Evolutionary conservation across 1,139 yeast species (phyloP), one percentile per base, ranked within the genome.

Genomic region (Zygoascus sp.): DNA sequence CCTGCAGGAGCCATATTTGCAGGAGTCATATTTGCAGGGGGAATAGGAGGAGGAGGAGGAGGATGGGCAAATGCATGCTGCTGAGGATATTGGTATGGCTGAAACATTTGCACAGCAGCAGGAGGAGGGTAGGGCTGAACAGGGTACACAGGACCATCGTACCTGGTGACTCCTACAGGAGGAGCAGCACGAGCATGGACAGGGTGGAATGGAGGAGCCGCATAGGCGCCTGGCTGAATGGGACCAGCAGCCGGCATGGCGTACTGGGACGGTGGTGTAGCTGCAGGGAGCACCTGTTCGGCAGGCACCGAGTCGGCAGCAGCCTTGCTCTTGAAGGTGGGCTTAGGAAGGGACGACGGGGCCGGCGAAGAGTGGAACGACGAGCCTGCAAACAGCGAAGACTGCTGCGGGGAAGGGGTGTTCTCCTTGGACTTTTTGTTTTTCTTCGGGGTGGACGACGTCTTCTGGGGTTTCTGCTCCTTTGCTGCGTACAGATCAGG

Each of bases 361-460:
- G 72, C 74, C 5, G 75, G 75, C 1, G 75, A 69, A 4, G 67
- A 57, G 44, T 68, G 68, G 56, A 70, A 70, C 21, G 68, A 65
- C 15, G 73, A 67, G 6, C 74, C 74, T 5, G 73, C 71, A 56
- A 59, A 66, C 32, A 50, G 53, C 2, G 48, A 35, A n/a, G n/a
- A n/a, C n/a, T n/a, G n/a, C 32, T 28, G 22, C 3, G 34, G 39
- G 20, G 41, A 10, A 20, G 35, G 27, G 17, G 30, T 21, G 38
- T 32, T 44, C 19, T 44, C 32, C 44, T 21, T 42, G 35, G 32
- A n/a, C 34, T 39, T 17, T 6, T 15, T 21, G 39, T 21, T 13
- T 28, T 44, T 34, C 37, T 48, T 38, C 21, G 51, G 51, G 21
- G 51, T 49, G 41, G 19, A 10, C n/a, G n/a, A n/a, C 5, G 17